Conservation (phyloP, 805 yeast genomes). For the Saccharomyces jurei region DNA sequence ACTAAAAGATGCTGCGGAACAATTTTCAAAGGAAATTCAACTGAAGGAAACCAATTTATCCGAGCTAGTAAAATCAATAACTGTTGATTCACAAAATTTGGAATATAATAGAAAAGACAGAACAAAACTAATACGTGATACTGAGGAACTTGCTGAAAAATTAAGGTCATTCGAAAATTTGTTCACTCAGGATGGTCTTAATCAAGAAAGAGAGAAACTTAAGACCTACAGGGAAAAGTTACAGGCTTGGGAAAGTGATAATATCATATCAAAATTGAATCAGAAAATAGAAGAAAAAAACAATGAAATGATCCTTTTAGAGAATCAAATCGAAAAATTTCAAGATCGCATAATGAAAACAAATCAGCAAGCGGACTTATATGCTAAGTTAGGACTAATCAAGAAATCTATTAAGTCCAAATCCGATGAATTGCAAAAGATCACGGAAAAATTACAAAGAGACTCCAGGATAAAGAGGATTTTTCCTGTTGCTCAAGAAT, state of each 20-base stretch:
- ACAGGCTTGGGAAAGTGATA: conserved; percentile 22
- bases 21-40: neutral
- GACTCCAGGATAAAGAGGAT: conserved; percentile 5
- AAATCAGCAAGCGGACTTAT: conserved; percentile 50
- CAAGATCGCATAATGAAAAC: conserved; percentile 42
- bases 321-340: conserved; percentile 44
- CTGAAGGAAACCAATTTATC: conserved; percentile 5
- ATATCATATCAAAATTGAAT: conserved; percentile 26
- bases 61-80: conserved; percentile 15
- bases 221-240: conserved; percentile 33
- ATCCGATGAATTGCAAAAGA: conserved; percentile 8
- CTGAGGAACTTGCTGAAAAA: conserved; percentile 32
- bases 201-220: conserved; percentile 38
- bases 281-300: conserved; percentile 34
- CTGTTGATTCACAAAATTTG: conserved; percentile 30
- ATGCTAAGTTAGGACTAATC: conserved; percentile 43
- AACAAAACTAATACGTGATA: conserved; percentile 29
- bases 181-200: conserved; percentile 41
- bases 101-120: conserved; percentile 42
- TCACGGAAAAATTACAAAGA: neutral
- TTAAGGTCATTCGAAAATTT: conserved; percentile 27
- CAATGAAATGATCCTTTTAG: conserved; percentile 31
- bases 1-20: neutral
- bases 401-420: conserved; percentile 18
- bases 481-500: neutral